These are phyloP conservation scores for Apostasia ramifera DNA, from an alignment of 106 monocot genomes.

Conservation along the genomic window DNA sequence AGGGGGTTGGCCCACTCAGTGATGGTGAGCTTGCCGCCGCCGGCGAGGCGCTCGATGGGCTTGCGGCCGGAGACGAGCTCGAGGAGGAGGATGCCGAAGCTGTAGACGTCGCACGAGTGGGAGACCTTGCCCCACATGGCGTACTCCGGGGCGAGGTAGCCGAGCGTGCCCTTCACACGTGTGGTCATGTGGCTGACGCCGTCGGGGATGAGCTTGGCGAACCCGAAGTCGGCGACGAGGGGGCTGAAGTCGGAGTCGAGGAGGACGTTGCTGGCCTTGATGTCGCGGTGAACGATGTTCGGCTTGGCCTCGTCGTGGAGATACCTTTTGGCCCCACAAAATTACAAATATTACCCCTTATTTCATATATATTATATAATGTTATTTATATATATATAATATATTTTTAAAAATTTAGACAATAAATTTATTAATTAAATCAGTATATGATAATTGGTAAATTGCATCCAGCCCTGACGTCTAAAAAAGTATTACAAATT, in stretches of 20 bases:
- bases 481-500: no score
- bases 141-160: conserved; percentile 53
- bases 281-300: conserved; percentile 58
- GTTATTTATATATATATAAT: no score
- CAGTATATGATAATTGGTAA: no score
- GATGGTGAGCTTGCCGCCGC: conserved; percentile 22
- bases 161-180: conserved; percentile 38
- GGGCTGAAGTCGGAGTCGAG: conserved; percentile 48
- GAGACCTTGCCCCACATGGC: conserved; percentile 55
- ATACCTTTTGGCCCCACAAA: conserved; percentile 15
- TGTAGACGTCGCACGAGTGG: conserved; percentile 45
- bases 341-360: no score
- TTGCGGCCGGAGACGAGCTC: conserved; percentile 45
- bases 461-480: no score
- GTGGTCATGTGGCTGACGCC: conserved; percentile 42
- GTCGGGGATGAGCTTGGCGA: conserved; percentile 52
- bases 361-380: no score
- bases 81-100: conserved; percentile 50
- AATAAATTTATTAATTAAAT: no score
- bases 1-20: conserved; percentile 53
- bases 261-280: conserved; percentile 75
- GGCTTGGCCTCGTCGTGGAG: conserved; percentile 46
- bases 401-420: no score
- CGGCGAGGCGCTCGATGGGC: conserved; percentile 42
- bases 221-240: conserved; percentile 55